These are phyloP conservation scores for Myxozyma sirexii DNA, from an alignment of 805 yeast species.

Conservation along the genomic window DNA sequence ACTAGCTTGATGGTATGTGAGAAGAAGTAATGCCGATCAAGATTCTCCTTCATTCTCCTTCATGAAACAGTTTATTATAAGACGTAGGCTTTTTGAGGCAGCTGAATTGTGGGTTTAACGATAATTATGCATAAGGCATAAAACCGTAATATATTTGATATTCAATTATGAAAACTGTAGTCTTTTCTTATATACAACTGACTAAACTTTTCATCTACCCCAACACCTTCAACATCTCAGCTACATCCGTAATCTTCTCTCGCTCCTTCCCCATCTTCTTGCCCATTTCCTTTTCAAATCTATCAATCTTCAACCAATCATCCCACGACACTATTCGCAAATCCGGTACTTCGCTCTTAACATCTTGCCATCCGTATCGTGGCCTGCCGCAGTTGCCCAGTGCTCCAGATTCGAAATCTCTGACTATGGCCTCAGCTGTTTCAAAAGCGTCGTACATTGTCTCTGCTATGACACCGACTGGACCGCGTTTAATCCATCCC, in stretches of 20 bases:
- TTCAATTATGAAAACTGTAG: too few species aligned
- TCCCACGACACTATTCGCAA: constrained; percentile 56
- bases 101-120: too few species aligned
- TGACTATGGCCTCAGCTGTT: constrained; percentile 65
- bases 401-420: constrained; percentile 47
- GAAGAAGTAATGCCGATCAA: too few species aligned
- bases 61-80: too few species aligned
- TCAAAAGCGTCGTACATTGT: constrained; percentile 84
- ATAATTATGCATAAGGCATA: too few species aligned
- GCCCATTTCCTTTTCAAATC: constrained; percentile 57
- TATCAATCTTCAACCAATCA: constrained; percentile 65
- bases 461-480: constrained; percentile 86
- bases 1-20: too few species aligned
- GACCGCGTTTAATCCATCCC: constrained; percentile 91
- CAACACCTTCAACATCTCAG: constrained; percentile 51
- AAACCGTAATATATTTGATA: too few species aligned
- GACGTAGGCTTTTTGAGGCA: too few species aligned
- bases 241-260: constrained; percentile 54
- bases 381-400: neutral
- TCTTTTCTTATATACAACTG: neutral
- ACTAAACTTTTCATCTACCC: neutral
- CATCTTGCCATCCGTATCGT: constrained; percentile 41
- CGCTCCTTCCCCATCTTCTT: constrained; percentile 53
- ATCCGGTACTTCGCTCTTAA: constrained; percentile 32
- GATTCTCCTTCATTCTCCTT: too few species aligned